Percentiles rank a stretch among this genome's conserved stretches.
These are phyloP conservation scores for Dimocarpus longan DNA, from an alignment of 345 rosid species.

Conservation along the genomic window DNA sequence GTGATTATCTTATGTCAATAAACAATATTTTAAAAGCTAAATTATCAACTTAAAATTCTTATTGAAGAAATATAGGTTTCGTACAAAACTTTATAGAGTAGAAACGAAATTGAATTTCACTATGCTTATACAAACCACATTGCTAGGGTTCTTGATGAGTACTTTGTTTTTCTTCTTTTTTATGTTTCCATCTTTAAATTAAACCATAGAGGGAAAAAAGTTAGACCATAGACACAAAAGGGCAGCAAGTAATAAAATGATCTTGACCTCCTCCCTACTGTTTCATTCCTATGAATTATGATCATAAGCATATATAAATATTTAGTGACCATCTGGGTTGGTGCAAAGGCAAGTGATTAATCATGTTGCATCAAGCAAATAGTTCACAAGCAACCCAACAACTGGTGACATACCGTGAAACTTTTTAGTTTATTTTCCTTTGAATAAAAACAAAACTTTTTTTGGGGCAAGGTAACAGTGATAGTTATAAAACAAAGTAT, in stretches of 20 bases:
- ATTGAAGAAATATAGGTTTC: no score
- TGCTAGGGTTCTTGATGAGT: not conserved
- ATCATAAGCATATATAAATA: not conserved
- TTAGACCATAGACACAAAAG: not conserved
- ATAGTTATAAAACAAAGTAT: not conserved
- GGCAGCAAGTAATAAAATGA: not conserved
- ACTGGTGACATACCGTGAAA: not conserved
- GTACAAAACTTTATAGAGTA: not conserved
- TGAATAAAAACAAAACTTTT: not conserved
- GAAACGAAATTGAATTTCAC: not conserved
- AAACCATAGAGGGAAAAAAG: not conserved
- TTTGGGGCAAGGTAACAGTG: not conserved
- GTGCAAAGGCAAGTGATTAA: not conserved
- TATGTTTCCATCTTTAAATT: not conserved
- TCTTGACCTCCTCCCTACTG: not conserved
- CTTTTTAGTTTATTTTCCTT: not conserved
- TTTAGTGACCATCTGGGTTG: not conserved
- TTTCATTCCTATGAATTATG: not conserved
- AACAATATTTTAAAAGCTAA: not conserved
- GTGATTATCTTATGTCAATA: not conserved
- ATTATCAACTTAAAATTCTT: not conserved
- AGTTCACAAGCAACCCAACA: slow-evolving; percentile 1
- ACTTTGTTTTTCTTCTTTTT: not conserved
- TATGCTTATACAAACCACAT: not conserved
- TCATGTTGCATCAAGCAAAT: not conserved